Percentiles rank a stretch among this genome's conserved stretches.
These are phyloP conservation scores for Hypoxylon sp. DNA, from an alignment of 2,329 filamentous ascomycete species.

Conservation along the genomic window DNA sequence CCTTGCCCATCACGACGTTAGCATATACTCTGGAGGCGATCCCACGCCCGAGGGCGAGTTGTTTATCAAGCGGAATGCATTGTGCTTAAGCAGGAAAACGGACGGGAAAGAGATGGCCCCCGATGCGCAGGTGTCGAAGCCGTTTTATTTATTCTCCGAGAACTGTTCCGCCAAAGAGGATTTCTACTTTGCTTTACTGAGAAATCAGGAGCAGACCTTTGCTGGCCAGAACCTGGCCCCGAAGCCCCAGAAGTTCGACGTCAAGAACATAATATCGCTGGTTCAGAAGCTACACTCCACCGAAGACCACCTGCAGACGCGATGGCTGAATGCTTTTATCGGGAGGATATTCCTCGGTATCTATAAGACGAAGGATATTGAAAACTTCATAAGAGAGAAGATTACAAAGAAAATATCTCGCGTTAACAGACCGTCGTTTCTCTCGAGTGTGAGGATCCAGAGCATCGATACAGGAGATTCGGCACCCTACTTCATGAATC, in stretches of 20 bases:
- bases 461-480: constrained; percentile 89
- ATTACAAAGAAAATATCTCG: constrained; percentile 96
- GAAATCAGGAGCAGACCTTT: constrained; percentile 81
- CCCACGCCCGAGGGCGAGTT: constrained; percentile 90
- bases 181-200: constrained; percentile 93
- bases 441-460: constrained; percentile 86
- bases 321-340: constrained; percentile 94
- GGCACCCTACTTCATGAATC: constrained; percentile 90
- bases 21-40: constrained; percentile 85
- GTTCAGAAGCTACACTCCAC: constrained; percentile 93
- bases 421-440: constrained; percentile 91
- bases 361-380: constrained; percentile 86
- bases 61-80: constrained; percentile 94
- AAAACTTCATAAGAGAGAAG: constrained; percentile 84
- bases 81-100: constrained; percentile 79
- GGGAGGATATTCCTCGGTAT: constrained; percentile 90
- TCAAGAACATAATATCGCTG: constrained; percentile 87
- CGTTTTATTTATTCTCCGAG: constrained; percentile 95
- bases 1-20: constrained; percentile 87
- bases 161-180: constrained; percentile 98
- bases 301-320: constrained; percentile 89
- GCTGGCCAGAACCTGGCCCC: constrained; percentile 72
- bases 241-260: constrained; percentile 81
- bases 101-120: constrained; percentile 68
- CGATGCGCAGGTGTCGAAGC: constrained; percentile 75